Base-by-base conservation (phyloP, 192 early-diverging fungal species). In the Entophlyctis helioformis region DNA sequence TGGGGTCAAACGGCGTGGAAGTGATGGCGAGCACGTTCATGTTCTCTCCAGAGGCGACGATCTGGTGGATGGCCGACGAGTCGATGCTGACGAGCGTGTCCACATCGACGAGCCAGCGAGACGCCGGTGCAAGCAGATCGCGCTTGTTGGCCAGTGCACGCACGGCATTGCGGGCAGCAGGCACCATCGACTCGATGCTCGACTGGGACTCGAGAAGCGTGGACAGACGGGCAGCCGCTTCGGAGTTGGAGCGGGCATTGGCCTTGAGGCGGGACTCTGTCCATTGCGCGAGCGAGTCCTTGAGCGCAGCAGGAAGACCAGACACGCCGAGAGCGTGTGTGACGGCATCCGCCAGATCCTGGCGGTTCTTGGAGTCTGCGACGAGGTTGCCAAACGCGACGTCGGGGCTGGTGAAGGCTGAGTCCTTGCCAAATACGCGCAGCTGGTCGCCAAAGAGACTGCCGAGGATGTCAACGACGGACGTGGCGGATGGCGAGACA, bases 11-110 rank as follows among this genome's bases (percentile, higher is more conserved):
- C n/a, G n/a, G n/a, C n/a, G n/a, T n/a, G n/a, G n/a, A n/a, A n/a
- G n/a, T n/a, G n/a, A n/a, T n/a, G n/a, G 94, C 80, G 28, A 96
- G 67, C 64, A 96, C 75, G 62, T 92, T 94, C 55, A 96, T 67
- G 62, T 89, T 81, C 33, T 86, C 71, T 11, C 80, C 76, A 42
- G 79, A 82, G 19, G 86, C 64, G 34, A 96, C 76, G 19, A 92
- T 80, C 51, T 91, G 86, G 67, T 96, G 90, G 38, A 96, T 81
- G 44, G 87, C 89, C 52, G 80, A 83, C 67, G 71, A 69, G 32
- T 85, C 87, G 48, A 94, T 62, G 65, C 94, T 90, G 63, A 84
- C 67, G 77, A 91, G 84, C 20, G 66, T 56, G 53, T 93, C 92
- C 13, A 84, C 87, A 34, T 87, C 92, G 40, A 96, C 60, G 39